A percentile compares a stretch with the other conserved stretches of the same genome.
Conservation (phyloP, 2,329 filamentous ascomycete species). For the Aspergillus puulaauensis region DNA sequence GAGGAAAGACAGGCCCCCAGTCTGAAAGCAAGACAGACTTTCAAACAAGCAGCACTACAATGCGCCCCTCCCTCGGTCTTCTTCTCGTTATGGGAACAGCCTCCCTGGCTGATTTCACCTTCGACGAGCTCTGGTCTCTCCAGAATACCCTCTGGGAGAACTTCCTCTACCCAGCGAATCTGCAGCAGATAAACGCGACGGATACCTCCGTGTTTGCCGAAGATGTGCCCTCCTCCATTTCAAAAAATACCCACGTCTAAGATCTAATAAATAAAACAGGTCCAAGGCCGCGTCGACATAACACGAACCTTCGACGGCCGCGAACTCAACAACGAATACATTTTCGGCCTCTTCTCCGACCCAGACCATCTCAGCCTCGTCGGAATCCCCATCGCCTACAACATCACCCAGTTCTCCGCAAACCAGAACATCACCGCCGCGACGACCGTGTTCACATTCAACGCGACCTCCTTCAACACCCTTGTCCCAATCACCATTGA, state of each 20-base stretch:
- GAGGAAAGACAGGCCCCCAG: too few relatives aligned
- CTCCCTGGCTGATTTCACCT: neutral
- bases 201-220: conserved; percentile 1
- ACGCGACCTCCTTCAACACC: conserved; percentile 23
- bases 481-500: conserved; percentile 26
- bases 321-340: conserved; percentile 15
- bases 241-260: too few relatives aligned
- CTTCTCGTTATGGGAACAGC: neutral
- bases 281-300: conserved; percentile 31
- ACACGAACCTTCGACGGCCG: conserved; percentile 13
- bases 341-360: conserved; percentile 23
- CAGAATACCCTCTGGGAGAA: conserved; percentile 1
- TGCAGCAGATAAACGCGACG: neutral
- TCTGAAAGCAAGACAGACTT: neutral
- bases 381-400: conserved; percentile 24
- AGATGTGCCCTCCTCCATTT: neutral
- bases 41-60: neutral
- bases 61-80: neutral
- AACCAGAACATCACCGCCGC: conserved; percentile 23
- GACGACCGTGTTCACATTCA: conserved; percentile 26
- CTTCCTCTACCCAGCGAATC: conserved; percentile 6
- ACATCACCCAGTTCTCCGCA: conserved; percentile 25
- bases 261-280: neutral
- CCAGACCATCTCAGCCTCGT: conserved; percentile 19
- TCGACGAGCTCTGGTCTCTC: conserved; percentile 2